Conservation (phyloP, 768 basidiomycete genomes). For the Clitopilus hobsonii region DNA sequence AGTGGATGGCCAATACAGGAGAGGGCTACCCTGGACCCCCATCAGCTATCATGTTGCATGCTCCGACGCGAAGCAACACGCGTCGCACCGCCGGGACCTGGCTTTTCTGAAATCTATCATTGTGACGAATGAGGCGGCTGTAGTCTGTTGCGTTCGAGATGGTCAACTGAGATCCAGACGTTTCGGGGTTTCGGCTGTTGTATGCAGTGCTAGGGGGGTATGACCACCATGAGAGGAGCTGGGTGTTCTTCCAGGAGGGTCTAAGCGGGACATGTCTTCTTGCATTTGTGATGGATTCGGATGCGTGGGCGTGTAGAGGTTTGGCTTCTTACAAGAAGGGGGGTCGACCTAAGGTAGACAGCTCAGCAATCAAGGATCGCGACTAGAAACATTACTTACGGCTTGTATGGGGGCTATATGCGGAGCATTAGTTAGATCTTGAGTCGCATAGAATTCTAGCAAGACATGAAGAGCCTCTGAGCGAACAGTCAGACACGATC, state of each 20-base stretch:
- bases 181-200: slow-evolving; percentile 10
- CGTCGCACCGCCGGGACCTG: background rate
- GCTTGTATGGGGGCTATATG: slow-evolving; percentile 45
- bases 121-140: background rate
- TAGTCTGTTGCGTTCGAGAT: too few species aligned
- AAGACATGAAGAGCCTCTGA: slow-evolving; percentile 63
- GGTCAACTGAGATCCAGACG: slow-evolving; percentile 14
- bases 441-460: slow-evolving; percentile 68
- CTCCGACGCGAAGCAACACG: background rate
- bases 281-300: slow-evolving; percentile 8
- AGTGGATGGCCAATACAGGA: slow-evolving; percentile 16
- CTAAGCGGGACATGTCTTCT: slow-evolving; percentile 16
- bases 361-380: too few species aligned
- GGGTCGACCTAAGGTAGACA: slow-evolving; percentile 51
- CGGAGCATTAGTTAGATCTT: slow-evolving; percentile 46
- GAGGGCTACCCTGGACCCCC: slow-evolving; percentile 10
- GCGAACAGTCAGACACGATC: slow-evolving; percentile 6
- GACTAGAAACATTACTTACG: too few species aligned
- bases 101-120: background rate
- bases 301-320: slow-evolving; percentile 15
- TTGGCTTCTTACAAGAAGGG: slow-evolving; percentile 29
- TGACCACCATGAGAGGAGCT: slow-evolving; percentile 57
- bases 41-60: slow-evolving; percentile 5
- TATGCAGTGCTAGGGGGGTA: slow-evolving; percentile 37
- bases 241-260: slow-evolving; percentile 43